phyloP scores from a whole-genome alignment of 148 eudicot genomes.

The Salicornia ramosissima region DNA sequence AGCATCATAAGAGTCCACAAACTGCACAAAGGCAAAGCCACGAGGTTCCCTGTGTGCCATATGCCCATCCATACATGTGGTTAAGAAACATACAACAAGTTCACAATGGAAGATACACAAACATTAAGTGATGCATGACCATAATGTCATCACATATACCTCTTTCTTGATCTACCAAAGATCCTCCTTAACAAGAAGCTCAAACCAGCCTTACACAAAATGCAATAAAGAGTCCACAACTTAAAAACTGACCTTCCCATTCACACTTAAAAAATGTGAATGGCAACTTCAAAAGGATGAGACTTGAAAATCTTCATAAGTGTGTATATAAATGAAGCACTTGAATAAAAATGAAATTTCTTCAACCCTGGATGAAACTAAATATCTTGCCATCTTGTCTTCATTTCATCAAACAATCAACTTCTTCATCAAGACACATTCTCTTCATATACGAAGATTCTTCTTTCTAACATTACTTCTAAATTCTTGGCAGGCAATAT shows the following conservation, averaged over 20 bases:
- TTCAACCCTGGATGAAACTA: constrained; percentile 45
- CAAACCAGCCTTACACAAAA: constrained; percentile 26
- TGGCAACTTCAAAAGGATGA: constrained; percentile 55
- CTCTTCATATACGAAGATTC: constrained; percentile 52
- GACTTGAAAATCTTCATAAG: constrained; percentile 37
- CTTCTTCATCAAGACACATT: constrained; percentile 45
- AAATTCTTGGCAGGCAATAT: constrained; percentile 48
- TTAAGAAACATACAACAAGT: not conserved
- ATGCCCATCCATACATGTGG: constrained; percentile 10
- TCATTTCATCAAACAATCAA: constrained; percentile 48
- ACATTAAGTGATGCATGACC: constrained; percentile 9
- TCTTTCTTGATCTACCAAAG: constrained; percentile 29
- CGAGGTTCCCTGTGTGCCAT: constrained; percentile 64
- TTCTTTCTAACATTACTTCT: constrained; percentile 50
- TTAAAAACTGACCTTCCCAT: constrained; percentile 53
- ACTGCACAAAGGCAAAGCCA: constrained; percentile 85
- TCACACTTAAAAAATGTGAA: constrained; percentile 46
- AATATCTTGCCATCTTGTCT: constrained; percentile 45
- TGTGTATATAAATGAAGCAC: constrained; percentile 41
- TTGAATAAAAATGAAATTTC: constrained; percentile 41
- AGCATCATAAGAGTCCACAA: constrained; percentile 61
- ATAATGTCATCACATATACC: constrained; percentile 32
- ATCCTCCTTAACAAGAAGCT: constrained; percentile 29
- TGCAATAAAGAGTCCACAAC: constrained; percentile 36
- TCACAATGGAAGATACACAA: constrained; percentile 18